A percentile compares a stretch with the other conserved stretches of the same genome.
Evolutionary conservation across 2,329 filamentous ascomycete genomes (phyloP).

Genomic region (Hypoxylon sp.): DNA sequence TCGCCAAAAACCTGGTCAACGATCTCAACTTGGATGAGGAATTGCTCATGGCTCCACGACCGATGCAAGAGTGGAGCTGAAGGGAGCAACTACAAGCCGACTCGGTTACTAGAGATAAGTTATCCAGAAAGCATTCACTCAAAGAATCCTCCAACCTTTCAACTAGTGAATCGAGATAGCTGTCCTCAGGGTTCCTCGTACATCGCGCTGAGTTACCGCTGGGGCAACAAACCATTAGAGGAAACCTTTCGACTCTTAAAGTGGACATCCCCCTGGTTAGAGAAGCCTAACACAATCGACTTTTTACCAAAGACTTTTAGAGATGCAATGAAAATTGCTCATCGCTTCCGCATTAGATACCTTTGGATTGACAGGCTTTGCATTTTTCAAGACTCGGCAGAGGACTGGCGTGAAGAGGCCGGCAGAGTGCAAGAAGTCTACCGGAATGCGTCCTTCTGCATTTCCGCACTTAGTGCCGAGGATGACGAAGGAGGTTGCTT

Average conservation of each 20-base stretch:
- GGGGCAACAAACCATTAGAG: constrained; percentile 15
- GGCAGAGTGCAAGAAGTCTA: constrained; percentile 30
- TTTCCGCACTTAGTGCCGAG: constrained; percentile 23
- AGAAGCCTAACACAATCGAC: neutral
- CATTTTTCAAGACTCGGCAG: constrained; percentile 12
- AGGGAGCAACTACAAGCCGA: neutral
- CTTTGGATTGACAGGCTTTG: constrained; percentile 15
- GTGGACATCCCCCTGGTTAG: constrained; percentile 1
- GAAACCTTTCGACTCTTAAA: constrained; percentile 17
- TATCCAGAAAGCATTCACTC: neutral
- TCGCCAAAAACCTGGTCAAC: constrained; percentile 16
- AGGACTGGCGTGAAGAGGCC: constrained; percentile 29
- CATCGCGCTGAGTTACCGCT: constrained; percentile 21
- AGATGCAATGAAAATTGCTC: constrained; percentile 19
- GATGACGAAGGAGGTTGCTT: constrained; percentile 33
- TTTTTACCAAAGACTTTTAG: constrained; percentile 14
- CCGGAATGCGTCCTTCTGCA: constrained; percentile 26
- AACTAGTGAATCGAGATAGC: constrained; percentile 5
- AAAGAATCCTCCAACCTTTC: neutral
- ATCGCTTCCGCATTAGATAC: constrained; percentile 10
- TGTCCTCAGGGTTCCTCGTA: constrained; percentile 4
- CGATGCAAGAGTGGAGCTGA: neutral
- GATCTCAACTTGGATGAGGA: constrained; percentile 16
- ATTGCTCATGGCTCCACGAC: constrained; percentile 7
- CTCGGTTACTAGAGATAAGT: constrained; percentile 13